Evolutionary conservation across 78 protist genomes (phyloP), one percentile per base, ranked within the genome.

Genomic region (Creolimax fragrantissima): DNA sequence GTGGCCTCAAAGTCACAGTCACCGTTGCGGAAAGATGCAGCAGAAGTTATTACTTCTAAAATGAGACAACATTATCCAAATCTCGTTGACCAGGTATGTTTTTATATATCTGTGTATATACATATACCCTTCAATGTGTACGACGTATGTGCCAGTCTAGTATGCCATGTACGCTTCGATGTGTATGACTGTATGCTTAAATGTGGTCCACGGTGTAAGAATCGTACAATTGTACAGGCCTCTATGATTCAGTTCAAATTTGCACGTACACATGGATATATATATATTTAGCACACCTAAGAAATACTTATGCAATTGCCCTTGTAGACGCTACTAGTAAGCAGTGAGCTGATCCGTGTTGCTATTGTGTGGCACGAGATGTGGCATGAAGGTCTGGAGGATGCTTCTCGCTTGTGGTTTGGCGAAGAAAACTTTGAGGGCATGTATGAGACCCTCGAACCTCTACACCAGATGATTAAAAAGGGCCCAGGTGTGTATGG

Each of bases 371-470:
- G 99, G 99, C 95, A 94, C 83, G 99, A 99, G 92, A 92, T 94
- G 97, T 99, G 99, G 99, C 96, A 96, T 91, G 99, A 98, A 93
- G 99, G 98, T 32, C 43, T 99, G 5, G 99, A 99, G 90, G 99
- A 98, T 91, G 99, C 99, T 2, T 89, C 96, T 4, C 90, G 98
- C 35, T 95, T 93, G 74, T 97, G 94, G 94, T 98, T 97, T 74
- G 98, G 95, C 3, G 97, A 96, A 3, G 92, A 94, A 74, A 90
- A 98, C 93, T 85, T 94, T 43, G 96, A 94, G 41, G 99, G 95
- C 44, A 97, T 97, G 98, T 86, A 95, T n/a, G 95, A 92, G 5
- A 92, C 93, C 42, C 95, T 98, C 35, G 94, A 43, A 45, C 98
- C 98, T 66, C 96, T 98, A 88, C 98, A 98, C 94, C 95, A 91